phyloP scores from a whole-genome alignment of 83 land plant species.

The Diphasiastrum complanatum region DNA sequence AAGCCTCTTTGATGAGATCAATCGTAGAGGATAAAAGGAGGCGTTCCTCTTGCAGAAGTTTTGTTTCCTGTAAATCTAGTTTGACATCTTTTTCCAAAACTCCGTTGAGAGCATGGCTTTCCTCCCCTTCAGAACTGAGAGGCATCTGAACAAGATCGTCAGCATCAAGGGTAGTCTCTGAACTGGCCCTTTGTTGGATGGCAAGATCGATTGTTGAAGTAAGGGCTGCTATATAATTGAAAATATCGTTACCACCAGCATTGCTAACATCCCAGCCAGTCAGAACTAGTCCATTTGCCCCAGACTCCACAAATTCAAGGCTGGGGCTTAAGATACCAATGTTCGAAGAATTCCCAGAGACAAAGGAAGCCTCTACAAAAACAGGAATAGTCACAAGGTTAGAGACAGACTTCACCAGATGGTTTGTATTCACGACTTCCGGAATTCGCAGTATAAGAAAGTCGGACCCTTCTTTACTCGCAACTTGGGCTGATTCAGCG shows the following conservation, averaged over 20 bases:
- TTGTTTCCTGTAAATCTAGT: conserved; percentile 43
- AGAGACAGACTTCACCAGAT: conserved; percentile 25
- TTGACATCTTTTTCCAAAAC: background rate
- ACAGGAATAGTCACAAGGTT: conserved; percentile 63
- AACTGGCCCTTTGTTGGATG: conserved; percentile 4
- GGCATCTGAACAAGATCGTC: conserved; percentile 15
- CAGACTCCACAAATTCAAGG: conserved; percentile 40
- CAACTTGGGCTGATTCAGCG: conserved; percentile 49
- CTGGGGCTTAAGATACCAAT: background rate
- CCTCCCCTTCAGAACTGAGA: background rate
- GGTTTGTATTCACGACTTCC: conserved; percentile 11
- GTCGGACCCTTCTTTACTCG: conserved; percentile 90
- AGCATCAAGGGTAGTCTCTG: conserved; percentile 3
- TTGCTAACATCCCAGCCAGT: conserved; percentile 38
- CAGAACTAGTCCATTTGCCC: conserved; percentile 73
- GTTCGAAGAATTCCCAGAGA: background rate
- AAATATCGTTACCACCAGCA: conserved; percentile 30
- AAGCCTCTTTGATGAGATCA: conserved; percentile 58
- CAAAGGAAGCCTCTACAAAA: conserved; percentile 24
- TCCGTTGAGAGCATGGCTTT: too few species aligned
- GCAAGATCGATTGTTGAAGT: conserved; percentile 14
- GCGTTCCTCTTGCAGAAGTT: conserved; percentile 60
- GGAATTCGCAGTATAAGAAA: conserved; percentile 42
- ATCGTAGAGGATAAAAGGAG: conserved; percentile 51
- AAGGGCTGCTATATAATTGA: conserved; percentile 23